A percentile compares a stretch with the other conserved stretches of the same genome.
phyloP scores from a whole-genome alignment of 306 rosid genomes.

The Vigna unguiculata region DNA sequence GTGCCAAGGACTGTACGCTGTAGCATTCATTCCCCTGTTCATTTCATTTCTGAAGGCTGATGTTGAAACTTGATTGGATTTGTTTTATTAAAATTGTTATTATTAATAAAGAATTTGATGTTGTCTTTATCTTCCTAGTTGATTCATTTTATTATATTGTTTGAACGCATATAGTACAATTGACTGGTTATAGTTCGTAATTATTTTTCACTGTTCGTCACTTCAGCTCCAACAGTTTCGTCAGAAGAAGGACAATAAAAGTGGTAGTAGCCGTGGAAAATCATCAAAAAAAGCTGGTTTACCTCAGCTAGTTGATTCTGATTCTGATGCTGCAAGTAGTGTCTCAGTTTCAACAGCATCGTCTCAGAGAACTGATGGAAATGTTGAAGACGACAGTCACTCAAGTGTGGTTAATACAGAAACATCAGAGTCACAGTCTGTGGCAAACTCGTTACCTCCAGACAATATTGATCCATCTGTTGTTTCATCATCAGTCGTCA shows the following conservation, averaged over 20 bases:
- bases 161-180: background rate
- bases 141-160: background rate
- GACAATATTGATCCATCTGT: conserved; percentile 46
- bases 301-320: conserved; percentile 63
- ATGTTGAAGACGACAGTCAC: conserved; percentile 49
- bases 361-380: conserved; percentile 57
- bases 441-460: conserved; percentile 45
- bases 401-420: conserved; percentile 43
- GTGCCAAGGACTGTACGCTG: background rate
- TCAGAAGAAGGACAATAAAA: conserved; percentile 83
- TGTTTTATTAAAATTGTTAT: background rate
- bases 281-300: conserved; percentile 65
- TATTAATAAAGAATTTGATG: conserved; percentile 5
- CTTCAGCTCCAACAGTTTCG: conserved; percentile 91
- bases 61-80: background rate
- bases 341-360: conserved; percentile 40
- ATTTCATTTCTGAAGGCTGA: conserved; percentile 26
- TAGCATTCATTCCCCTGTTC: conserved; percentile 25
- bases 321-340: conserved; percentile 55
- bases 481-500: conserved; percentile 44
- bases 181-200: conserved; percentile 43
- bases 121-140: conserved; percentile 14
- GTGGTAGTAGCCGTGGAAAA: conserved; percentile 80
- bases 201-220: conserved; percentile 26
- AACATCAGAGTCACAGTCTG: conserved; percentile 54